Evolutionary conservation across 441 rosid genomes (phyloP), one percentile per base, ranked within the genome.

Genomic region (Geranium incanum): DNA sequence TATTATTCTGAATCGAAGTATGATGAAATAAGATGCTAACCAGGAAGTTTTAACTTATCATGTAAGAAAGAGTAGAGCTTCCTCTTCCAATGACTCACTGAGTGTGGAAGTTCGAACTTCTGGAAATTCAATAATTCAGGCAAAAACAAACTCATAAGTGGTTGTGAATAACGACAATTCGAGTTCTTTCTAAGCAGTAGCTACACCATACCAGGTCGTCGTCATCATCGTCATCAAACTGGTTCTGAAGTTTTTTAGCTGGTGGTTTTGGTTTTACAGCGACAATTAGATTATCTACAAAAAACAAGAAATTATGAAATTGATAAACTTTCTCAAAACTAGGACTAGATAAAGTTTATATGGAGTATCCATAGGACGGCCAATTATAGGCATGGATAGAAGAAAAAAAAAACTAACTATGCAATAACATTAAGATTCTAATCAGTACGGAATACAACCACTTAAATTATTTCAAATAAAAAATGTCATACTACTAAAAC

Each of bases 261-360:
- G 93, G 97, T 67, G 88, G 80, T 70, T 83, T 92, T 67, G 96
- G 97, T 77, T 85, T 82, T 37, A 88, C 94, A 71, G 92, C 96
- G 76, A 84, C 92, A 18, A 88, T 82, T 72, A 89, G 75, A 36
- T 86, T 84, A 75, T 89, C 96, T 92, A 75, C 77, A 80, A 72
- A 74, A 57, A 50, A 63, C 13, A 7, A 23, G 3, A 73, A 59
- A 15, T 75, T 55, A 75, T 64, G 8, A 41, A 21, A 60, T n/a
- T 38, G 6, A 60, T 7, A 65, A 57, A 23, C 5, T 18, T 18
- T 52, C 18, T 52, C 18, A 13, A 52, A n/a, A 36, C 19, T 13
- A 36, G 65, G 55, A 48, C 55, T 62, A 36, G 21, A 55, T 72
- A 59, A 39, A 68, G 16, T n/a, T 16, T 52, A 3, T 50, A 13